A percentile compares a stretch with the other conserved stretches of the same genome.
Evolutionary conservation across 2,329 filamentous ascomycete species (phyloP).

Genomic region (Chaetomium strumarium): DNA sequence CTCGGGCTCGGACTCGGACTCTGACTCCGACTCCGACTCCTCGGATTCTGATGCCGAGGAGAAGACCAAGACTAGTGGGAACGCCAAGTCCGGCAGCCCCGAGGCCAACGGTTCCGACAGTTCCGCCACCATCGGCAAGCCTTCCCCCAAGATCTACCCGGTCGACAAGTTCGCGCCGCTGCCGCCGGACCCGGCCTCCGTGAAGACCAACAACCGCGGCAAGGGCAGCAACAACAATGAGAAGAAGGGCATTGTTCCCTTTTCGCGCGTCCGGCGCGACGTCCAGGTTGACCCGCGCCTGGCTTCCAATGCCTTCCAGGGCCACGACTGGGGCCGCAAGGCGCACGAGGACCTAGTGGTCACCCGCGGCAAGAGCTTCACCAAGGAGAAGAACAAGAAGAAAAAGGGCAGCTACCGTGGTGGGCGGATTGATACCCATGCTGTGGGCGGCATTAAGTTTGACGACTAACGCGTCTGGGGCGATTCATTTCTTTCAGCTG

Average conservation of each 20-base stretch:
- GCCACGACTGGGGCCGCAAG: slow-evolving; percentile 81
- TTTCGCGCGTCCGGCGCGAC: slow-evolving; percentile 69
- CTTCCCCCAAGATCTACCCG: slow-evolving; percentile 43
- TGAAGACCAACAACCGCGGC: slow-evolving; percentile 36
- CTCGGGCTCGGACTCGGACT: slow-evolving; percentile 35
- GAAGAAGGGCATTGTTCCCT: slow-evolving; percentile 60
- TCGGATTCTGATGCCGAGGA: slow-evolving; percentile 6
- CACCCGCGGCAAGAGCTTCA: slow-evolving; percentile 94
- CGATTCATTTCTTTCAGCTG: not conserved
- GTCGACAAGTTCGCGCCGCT: slow-evolving; percentile 41
- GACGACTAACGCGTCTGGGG: slow-evolving; percentile 56
- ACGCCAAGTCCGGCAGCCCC: slow-evolving; percentile 2
- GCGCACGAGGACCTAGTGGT: slow-evolving; percentile 85
- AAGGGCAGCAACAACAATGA: slow-evolving; percentile 33
- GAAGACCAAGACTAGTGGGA: slow-evolving; percentile 13
- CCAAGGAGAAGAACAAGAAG: slow-evolving; percentile 99
- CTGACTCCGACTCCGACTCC: slow-evolving; percentile 21
- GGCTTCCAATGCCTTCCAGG: slow-evolving; percentile 72
- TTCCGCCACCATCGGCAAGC: slow-evolving; percentile 45
- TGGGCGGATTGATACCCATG: slow-evolving; percentile 75
- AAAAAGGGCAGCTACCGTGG: slow-evolving; percentile 87
- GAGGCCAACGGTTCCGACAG: slow-evolving; percentile 31
- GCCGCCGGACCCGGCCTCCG: slow-evolving; percentile 42
- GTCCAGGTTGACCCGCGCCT: slow-evolving; percentile 63
- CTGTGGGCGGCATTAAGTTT: slow-evolving; percentile 88